These are phyloP conservation scores for Coemansia sp. DNA, from an alignment of 192 early-diverging fungal genomes.

Conservation along the genomic window DNA sequence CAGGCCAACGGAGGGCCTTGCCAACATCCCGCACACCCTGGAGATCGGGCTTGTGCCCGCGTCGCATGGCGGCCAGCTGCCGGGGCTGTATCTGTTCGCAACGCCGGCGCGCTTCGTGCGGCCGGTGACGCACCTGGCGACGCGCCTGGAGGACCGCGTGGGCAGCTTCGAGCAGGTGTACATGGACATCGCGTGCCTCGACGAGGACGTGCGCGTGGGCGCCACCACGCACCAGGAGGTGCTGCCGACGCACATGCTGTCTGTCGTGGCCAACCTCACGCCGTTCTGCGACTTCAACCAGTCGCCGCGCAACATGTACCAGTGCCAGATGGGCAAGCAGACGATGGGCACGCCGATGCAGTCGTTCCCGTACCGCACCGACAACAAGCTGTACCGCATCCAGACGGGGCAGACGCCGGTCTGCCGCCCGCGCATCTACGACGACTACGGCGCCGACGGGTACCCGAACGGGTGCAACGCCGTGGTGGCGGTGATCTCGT, in stretches of 20 bases:
- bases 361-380: constrained; percentile 83
- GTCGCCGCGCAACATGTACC: constrained; percentile 99
- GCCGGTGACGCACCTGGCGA: constrained; percentile 85
- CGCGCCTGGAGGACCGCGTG: constrained; percentile 69
- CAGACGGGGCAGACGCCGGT: constrained; percentile 97
- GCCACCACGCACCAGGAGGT: constrained; percentile 92
- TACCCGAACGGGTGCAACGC: constrained; percentile 98
- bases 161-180: constrained; percentile 99
- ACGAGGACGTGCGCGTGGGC: constrained; percentile 88
- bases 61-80: constrained; percentile 91
- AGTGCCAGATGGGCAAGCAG: constrained; percentile 99
- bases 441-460: constrained; percentile 87
- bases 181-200: constrained; percentile 98
- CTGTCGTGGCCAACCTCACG: constrained; percentile 92
- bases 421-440: constrained; percentile 83
- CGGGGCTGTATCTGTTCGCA: constrained; percentile 96
- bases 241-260: constrained; percentile 88
- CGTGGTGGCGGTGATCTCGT: constrained; percentile 94
- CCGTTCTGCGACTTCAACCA: constrained; percentile 99
- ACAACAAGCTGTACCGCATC: constrained; percentile 98
- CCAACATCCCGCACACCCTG: constrained; percentile 72
- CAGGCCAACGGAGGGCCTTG: too few relatives aligned
- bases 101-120: constrained; percentile 89
- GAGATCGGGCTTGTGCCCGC: constrained; percentile 96
- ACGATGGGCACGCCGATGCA: constrained; percentile 97